Base-by-base conservation (phyloP, 352 stramenopile genomes). In the Plasmopara viticola region DNA sequence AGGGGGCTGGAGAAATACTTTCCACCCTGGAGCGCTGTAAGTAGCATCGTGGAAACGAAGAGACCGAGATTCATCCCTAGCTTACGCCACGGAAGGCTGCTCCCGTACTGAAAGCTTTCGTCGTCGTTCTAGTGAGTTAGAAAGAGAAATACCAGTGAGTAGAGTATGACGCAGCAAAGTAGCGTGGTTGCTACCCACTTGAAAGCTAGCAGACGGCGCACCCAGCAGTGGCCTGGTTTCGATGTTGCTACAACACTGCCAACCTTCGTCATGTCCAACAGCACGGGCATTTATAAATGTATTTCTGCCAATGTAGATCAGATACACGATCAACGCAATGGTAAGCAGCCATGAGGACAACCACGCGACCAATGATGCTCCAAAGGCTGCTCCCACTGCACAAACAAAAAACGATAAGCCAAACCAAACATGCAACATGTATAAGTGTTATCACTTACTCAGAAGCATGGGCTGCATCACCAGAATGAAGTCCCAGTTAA, bases 401-500 rank as follows among this genome's bases (percentile, higher is more conserved):
- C 3, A 12, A 25, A 25, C 20, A 56, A 25, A 38, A 38, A 47
- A 13, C 37, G 6, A 18, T 13, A 15, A 17, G 37, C 37, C 14
- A 17, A 18, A n/a, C 37, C 8, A 17, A 41, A 17, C 5, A 5
- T 41, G 13, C 9, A 17, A 17, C 4, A 17, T 15, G 12, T 15
- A 18, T 25, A 55, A 13, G 18, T 6, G 30, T 18, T 39, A 15
- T 3, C 9, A 44, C 60, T 45, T 65, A 75, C 67, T 68, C 8
- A 76, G 52, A 48, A 76, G 44, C 60, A 95, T 74, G 9, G 93
- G 93, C 68, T 98, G 88, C 90, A 97, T 97, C 5, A 96, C 70
- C 13, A 97, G 42, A 41, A 97, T 94, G 14, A 97, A 66, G 65
- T 97, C 88, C 93, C 93, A 98, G 69, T 98, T 87, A 14, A 98